Evolutionary conservation across 345 rosid genomes (phyloP).

Genomic region (Aegle marmelos): DNA sequence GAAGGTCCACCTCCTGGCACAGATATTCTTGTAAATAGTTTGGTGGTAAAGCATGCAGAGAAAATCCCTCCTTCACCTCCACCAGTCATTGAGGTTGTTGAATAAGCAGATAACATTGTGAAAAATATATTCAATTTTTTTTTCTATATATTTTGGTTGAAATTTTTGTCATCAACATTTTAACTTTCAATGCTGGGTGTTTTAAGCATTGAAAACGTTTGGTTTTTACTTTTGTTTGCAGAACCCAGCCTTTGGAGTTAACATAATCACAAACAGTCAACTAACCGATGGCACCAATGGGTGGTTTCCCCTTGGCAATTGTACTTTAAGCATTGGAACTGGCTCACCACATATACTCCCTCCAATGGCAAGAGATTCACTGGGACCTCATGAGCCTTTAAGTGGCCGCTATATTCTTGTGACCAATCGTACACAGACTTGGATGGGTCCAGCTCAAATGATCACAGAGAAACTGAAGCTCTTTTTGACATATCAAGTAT

Average conservation of each 20-base stretch:
- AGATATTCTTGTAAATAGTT: slow-evolving; percentile 78
- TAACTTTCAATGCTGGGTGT: not conserved
- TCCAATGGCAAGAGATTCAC: slow-evolving; percentile 77
- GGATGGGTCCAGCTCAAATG: slow-evolving; percentile 99
- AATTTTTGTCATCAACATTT: slow-evolving; percentile 3
- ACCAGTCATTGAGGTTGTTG: slow-evolving; percentile 63
- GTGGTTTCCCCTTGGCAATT: slow-evolving; percentile 96
- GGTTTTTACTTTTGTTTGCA: slow-evolving; percentile 25
- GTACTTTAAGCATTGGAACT: slow-evolving; percentile 54
- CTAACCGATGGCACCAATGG: slow-evolving; percentile 55
- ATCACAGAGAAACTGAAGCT: slow-evolving; percentile 75
- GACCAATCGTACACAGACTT: slow-evolving; percentile 75
- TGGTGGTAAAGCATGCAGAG: slow-evolving; percentile 68
- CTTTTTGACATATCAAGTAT: slow-evolving; percentile 83
- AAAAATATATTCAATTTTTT: not conserved
- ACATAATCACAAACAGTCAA: slow-evolving; percentile 68
- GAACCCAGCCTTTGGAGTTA: slow-evolving; percentile 73
- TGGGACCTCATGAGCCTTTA: slow-evolving; percentile 58
- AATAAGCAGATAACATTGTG: not conserved
- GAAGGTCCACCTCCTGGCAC: slow-evolving; percentile 94
- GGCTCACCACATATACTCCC: slow-evolving; percentile 87
- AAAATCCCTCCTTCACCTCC: slow-evolving; percentile 57
- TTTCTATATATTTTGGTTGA: not conserved
- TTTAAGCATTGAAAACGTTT: not conserved
- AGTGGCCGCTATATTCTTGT: slow-evolving; percentile 73